A percentile compares a stretch with the other conserved stretches of the same genome.
These are phyloP conservation scores for Xylariaceae sp. DNA, from an alignment of 2,329 filamentous ascomycete species.

Conservation along the genomic window DNA sequence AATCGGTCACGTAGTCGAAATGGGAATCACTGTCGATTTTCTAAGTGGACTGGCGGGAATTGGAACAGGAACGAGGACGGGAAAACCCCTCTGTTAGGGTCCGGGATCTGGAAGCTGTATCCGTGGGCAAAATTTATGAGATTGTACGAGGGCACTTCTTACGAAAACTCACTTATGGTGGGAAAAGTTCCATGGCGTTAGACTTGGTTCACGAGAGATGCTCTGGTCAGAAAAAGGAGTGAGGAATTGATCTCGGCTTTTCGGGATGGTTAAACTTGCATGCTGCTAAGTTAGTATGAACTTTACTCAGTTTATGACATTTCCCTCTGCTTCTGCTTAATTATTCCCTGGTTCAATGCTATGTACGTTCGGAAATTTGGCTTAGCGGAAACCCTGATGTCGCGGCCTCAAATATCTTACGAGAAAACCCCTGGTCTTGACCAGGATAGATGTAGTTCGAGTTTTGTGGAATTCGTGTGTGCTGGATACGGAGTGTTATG, in stretches of 20 bases:
- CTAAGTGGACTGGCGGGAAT: neutral
- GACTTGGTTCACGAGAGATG: conserved; percentile 3
- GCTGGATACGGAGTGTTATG: neutral
- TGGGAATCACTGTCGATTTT: neutral
- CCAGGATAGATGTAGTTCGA: neutral
- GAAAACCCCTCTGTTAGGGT: neutral
- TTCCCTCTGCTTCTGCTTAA: neutral
- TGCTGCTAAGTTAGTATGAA: conserved; percentile 1
- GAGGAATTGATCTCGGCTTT: neutral
- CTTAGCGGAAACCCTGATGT: neutral
- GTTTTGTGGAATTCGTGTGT: neutral
- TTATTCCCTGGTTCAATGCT: neutral
- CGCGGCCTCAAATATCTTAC: neutral
- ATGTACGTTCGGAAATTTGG: neutral
- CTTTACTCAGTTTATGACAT: conserved; percentile 5
- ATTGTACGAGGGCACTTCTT: conserved; percentile 4
- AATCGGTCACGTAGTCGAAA: neutral
- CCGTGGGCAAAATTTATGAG: conserved; percentile 18
- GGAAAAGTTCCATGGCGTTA: conserved; percentile 12
- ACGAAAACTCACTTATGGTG: neutral
- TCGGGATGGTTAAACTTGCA: neutral
- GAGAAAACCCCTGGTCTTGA: neutral
- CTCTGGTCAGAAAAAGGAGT: neutral
- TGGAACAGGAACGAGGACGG: neutral
- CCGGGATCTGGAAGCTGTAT: conserved; percentile 9